A percentile compares a stretch with the other conserved stretches of the same genome.
Conservation (phyloP, 129 eudicot species). For the Artemisia argyi region DNA sequence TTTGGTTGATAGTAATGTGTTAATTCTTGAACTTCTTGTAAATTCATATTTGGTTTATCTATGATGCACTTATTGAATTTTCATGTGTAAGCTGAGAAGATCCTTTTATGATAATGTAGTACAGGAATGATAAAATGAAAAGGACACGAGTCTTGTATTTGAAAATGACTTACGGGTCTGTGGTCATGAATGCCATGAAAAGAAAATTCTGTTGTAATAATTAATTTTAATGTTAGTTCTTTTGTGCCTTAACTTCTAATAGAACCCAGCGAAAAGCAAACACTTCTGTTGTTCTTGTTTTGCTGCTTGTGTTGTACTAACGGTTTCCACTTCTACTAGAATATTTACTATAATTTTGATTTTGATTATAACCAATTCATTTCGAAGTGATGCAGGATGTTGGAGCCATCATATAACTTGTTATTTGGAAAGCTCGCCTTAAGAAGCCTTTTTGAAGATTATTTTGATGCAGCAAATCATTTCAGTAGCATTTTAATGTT, state of each 20-base stretch:
- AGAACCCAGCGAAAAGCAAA: conserved; percentile 1
- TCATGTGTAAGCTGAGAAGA: background rate
- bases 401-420: conserved; percentile 90
- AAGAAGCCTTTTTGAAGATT: conserved; percentile 85
- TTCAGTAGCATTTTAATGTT: conserved; percentile 80
- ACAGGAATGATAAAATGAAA: conserved; percentile 7
- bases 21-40: no score
- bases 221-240: conserved; percentile 8
- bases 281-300: conserved; percentile 1
- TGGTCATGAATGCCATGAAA: background rate
- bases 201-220: background rate
- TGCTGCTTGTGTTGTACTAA: conserved; percentile 3
- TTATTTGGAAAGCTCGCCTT: conserved; percentile 86
- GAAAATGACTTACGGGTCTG: background rate
- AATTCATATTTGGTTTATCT: no score
- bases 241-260: background rate
- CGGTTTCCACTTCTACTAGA: background rate
- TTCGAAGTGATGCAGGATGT: conserved; percentile 69
- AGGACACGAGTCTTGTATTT: conserved; percentile 1
- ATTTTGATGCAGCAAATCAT: conserved; percentile 83
- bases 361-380: conserved; percentile 20
- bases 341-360: conserved; percentile 8
- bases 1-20: no score
- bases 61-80: no score
- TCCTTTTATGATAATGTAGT: background rate